Evolutionary conservation across 169 alveolate species (phyloP), one percentile per base, ranked within the genome.

Genomic region (Ichthyophthirius multifiliis): DNA sequence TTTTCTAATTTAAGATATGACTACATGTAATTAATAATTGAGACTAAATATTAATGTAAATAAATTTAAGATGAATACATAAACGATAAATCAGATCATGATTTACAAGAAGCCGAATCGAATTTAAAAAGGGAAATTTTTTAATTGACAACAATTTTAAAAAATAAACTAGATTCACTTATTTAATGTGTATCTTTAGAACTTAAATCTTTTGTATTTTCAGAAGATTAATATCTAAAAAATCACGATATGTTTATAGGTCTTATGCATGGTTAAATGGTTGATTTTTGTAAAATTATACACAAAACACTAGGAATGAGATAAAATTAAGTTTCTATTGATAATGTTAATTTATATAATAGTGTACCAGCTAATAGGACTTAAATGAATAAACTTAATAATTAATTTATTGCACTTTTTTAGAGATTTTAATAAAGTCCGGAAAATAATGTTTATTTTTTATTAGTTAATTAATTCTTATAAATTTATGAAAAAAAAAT

Each of bases 181-280:
- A 63, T 73, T 23, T 48, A 67, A 35, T 48, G 65, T 13, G 30
- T 65, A 0, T 76, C 46, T 18, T 37, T 76, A 16, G 83, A 76
- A 23, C 65, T 76, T 9, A 62, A 76, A 10, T 67, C 83, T 27
- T 76, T 76, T 65, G 76, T 76, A 27, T 76, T 48, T 62, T 76
- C 76, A 32, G 65, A 76, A 23, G 45, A 48, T 48, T 76, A 76
- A 30, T 76, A 76, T 43, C 46, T 76, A 0, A 76, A 65, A 43
- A 73, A 63, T 27, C 43, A 76, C 12, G 83, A 76, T 41, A 55
- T 73, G 9, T 76, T 48, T 76, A 48, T 76, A 30, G 67, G 63
- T 23, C 32, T 76, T 15, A 62, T 76, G 4, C 30, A 76, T 23
- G 74, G 63, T 5, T 76, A 67, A 13, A 48, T 76, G 13, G 63